Percentiles rank a stretch among this genome's conserved stretches.
phyloP scores from a whole-genome alignment of 2,329 filamentous ascomycete genomes.

The Beauveria bassiana region DNA sequence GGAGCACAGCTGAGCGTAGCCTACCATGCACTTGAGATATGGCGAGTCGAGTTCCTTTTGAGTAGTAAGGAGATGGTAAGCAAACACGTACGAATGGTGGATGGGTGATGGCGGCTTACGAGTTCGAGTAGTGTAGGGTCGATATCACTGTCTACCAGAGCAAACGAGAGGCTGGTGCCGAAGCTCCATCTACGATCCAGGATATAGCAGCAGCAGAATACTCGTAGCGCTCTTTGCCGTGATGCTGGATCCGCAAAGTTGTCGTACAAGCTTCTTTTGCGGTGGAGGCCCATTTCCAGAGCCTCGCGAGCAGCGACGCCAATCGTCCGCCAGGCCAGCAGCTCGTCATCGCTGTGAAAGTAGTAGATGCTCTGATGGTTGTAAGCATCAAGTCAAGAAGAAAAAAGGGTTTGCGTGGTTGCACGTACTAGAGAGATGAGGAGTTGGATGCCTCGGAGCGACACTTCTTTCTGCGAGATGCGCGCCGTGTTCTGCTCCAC shows the following conservation, averaged over 20 bases:
- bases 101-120: slow-evolving; percentile 15
- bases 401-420: not conserved
- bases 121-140: slow-evolving; percentile 40
- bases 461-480: slow-evolving; percentile 22
- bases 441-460: slow-evolving; percentile 27
- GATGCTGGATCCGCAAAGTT: slow-evolving; percentile 26
- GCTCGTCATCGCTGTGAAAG: slow-evolving; percentile 40
- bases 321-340: slow-evolving; percentile 40
- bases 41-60: slow-evolving; percentile 22
- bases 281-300: slow-evolving; percentile 41
- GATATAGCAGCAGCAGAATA: slow-evolving; percentile 46
- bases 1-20: slow-evolving; percentile 37
- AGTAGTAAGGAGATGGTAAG: not conserved
- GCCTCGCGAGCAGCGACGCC: slow-evolving; percentile 37
- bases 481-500: slow-evolving; percentile 23
- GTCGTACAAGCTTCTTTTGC: slow-evolving; percentile 34
- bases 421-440: slow-evolving; percentile 22
- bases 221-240: slow-evolving; percentile 25
- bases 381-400: not conserved
- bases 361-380: slow-evolving; percentile 30
- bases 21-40: slow-evolving; percentile 40
- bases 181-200: slow-evolving; percentile 46
- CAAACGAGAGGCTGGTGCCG: slow-evolving; percentile 41
- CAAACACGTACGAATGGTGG: not conserved
- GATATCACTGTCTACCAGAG: slow-evolving; percentile 40